Conservation (phyloP, 2,329 filamentous ascomycete species). For the Madurella mycetomatis region DNA sequence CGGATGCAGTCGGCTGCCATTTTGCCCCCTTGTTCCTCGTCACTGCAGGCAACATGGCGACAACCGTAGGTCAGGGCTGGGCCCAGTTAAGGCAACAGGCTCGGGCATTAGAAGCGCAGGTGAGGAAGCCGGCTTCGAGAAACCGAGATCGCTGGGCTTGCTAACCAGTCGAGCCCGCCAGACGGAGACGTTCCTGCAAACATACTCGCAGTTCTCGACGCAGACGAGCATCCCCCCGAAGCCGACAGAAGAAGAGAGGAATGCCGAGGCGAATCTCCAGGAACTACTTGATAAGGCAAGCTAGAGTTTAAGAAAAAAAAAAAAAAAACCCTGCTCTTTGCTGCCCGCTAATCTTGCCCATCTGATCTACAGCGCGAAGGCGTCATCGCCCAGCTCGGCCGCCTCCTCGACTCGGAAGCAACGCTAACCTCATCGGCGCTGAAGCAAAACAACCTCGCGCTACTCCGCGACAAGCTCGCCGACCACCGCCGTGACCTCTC, state of each 20-base stretch:
- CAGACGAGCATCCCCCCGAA: constrained; percentile 74
- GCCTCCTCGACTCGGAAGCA: constrained; percentile 89
- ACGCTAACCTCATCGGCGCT: constrained; percentile 81
- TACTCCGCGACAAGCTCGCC: constrained; percentile 83
- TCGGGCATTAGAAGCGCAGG: constrained; percentile 83
- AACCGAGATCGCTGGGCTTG: neutral
- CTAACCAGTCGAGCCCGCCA: constrained; percentile 35
- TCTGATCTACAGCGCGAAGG: constrained; percentile 63
- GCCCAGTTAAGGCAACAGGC: constrained; percentile 91
- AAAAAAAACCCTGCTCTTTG: no score
- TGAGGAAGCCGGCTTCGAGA: constrained; percentile 35
- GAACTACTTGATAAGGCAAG: constrained; percentile 77
- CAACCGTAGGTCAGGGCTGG: constrained; percentile 58
- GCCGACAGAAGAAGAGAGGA: constrained; percentile 77
- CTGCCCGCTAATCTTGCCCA: constrained; percentile 12
- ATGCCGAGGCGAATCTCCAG: constrained; percentile 74
- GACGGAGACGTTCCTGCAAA: constrained; percentile 80
- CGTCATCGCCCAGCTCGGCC: constrained; percentile 74
- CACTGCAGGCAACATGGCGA: constrained; percentile 23
- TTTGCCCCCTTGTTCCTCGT: constrained; percentile 4
- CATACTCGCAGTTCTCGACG: constrained; percentile 86
- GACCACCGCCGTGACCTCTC: constrained; percentile 81
- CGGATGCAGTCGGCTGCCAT: constrained; percentile 8
- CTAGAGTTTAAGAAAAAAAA: no score
- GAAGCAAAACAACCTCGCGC: constrained; percentile 93